Evolutionary conservation across 768 basidiomycete genomes (phyloP), one percentile per base, ranked within the genome.

Genomic region (Leucocoprinus birnbaumii): DNA sequence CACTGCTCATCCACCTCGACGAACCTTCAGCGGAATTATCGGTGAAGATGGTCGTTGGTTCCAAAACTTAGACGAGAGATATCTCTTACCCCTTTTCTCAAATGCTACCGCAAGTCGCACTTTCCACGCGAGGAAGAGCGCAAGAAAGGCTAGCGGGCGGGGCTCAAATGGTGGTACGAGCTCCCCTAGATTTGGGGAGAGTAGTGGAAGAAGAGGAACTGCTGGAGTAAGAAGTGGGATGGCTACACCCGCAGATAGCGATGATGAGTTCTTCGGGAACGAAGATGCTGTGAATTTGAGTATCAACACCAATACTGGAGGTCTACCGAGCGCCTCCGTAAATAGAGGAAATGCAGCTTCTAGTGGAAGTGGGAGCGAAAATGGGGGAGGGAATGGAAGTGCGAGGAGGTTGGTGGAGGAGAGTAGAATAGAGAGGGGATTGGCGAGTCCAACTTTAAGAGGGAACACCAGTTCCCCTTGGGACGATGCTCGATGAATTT

Each of bases 1-100:
- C 24, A 52, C 24, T 8, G 19, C 26, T 16, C 46, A 68, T 43
- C 66, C 65, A n/a, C 61, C 67, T 8, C 58, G 65, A 43, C 41
- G 54, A 48, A 59, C 55, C 37, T 58, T 62, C 52, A 58, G 52
- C 13, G 53, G 58, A 53, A 37, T 55, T 56, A 61, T 71, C 3
- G 78, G 73, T 3, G 87, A 89, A 55, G 93, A 96, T 51, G 87
- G 91, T 25, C 91, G 91, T 68, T 98, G 94, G 94, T 98, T 98
- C 85, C 94, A 94, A 62, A 80, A 87, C 43, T 72, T 99, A 37
- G 96, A 99, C 70, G 94, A 99, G 72, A 81, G 93, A 60, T 99
- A 96, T 68, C 74, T 99, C 18, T 71, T 98, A 2, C 95, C 95
- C 19, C 74, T 98, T 35, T 98, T 94, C 74, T 92, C 91, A 46